Base-by-base conservation (phyloP, 148 eudicot species). In the Salicornia ramosissima region DNA sequence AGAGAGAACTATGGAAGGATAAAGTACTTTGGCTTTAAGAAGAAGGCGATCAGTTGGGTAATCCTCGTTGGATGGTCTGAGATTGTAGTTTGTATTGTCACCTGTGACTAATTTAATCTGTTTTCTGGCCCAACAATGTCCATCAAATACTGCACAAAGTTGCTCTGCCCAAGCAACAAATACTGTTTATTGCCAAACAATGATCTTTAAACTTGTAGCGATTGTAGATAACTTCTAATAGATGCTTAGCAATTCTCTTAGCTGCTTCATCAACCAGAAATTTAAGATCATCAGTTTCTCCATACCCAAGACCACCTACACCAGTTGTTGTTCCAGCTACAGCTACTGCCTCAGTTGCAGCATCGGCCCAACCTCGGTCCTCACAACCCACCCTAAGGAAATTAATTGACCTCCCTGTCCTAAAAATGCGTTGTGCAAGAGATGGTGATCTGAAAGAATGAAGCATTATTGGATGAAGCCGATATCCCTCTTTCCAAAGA, bases 131-230 rank as follows among this genome's bases (percentile, higher is more conserved):
- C 97, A 80, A 94, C 96, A 75, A 86, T 88, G 74, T 94, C 99
- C 99, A 94, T 94, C 25, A 94, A 75, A 77, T 94, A 90, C 75
- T 94, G 99, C 76, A 94, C 99, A 82, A 94, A 94, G 67, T 94
- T 97, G 51, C 99, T 97, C 80, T 90, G 97, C n/a, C 99, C 99
- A 31, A 94, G 92, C 67, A 94, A 80, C 77, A 94, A 77, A 85
- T 94, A 94, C 30, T 96, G 86, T 79, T 94, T 24, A 94, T 94
- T 43, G 99, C 99, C 30, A 88, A 83, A 67, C 98, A 94, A 75
- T 94, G 99, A 71, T 94, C 99, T 75, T 90, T 94, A 69, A 94
- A 94, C 80, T 86, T 94, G 64, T 86, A 94, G 40, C 75, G 78
- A 43, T 77, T 89, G 64, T 88, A 82, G 64, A 94, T 81, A 69